Base-by-base conservation (phyloP, 495 filamentous ascomycete genomes). In the Aspergillus hancockii region DNA sequence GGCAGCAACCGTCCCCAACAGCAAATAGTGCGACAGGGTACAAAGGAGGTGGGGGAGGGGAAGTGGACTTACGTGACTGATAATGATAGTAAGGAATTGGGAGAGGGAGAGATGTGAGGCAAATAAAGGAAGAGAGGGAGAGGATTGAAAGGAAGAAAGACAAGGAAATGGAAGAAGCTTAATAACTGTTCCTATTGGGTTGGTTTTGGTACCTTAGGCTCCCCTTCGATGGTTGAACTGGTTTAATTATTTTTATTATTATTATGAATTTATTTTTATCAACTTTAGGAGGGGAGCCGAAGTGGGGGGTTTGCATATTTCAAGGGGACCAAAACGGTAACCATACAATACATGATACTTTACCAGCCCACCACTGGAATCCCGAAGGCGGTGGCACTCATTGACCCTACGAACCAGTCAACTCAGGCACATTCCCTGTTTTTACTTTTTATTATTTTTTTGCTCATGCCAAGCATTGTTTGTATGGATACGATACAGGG, bases 1-100 rank as follows among this genome's bases (percentile, higher is more conserved):
- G 63, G 64, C 60, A 31, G n/a, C n/a, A 32, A 50, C 52, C 23
- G 45, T 49, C 53, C 59, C 25, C 28, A 49, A 31, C 54, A 14
- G 30, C 21, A 25, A 49, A 34, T 53, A 28, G 31, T 54, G 38
- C 38, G 52, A 54, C 36, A 54, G 23, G 21, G 19, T 13, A 22
- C 3, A 49, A 34, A 30, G 22, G n/a, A 23, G 40, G 40, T n/a
- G n/a, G n/a, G n/a, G n/a, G n/a, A n/a, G 41, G 40, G 60, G 30
- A 58, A 16, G 55, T 23, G 18, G 3, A 47, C 43, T 47, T 47
- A 47, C 43, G 21, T 47, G 21, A 14, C 8, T 47, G 43, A 47
- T 47, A 23, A 8, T 21, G 21, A 8, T 7, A n/a, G 16, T 3
- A 22, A 12, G 19, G 18, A 47, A 40, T 40, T 19, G 8, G n/a